Evolutionary conservation across 345 rosid genomes (phyloP).

Genomic region (Rhodomyrtus tomentosa): DNA sequence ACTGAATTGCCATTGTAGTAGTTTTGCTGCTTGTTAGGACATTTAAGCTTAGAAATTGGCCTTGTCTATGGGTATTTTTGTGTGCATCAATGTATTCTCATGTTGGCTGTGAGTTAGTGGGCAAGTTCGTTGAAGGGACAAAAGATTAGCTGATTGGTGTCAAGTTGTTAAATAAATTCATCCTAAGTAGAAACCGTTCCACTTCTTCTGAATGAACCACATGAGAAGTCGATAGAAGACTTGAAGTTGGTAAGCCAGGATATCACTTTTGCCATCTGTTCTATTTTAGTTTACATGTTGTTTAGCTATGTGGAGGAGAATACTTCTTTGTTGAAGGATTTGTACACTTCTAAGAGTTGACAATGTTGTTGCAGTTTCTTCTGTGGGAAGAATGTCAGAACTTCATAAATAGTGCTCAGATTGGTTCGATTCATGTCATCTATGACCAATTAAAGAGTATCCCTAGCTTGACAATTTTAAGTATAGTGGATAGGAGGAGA

Average conservation of each 20-base stretch:
- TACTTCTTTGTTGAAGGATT: neutral
- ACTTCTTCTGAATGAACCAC: neutral
- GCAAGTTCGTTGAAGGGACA: neutral
- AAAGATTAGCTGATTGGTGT: neutral
- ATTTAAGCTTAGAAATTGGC: neutral
- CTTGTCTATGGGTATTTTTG: neutral
- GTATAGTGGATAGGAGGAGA: neutral
- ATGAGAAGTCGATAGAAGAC: neutral
- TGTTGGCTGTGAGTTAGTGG: neutral
- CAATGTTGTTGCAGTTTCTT: neutral
- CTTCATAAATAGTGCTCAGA: neutral
- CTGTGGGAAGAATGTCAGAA: neutral
- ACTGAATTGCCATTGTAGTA: neutral
- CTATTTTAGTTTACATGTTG: neutral
- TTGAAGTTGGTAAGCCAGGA: neutral
- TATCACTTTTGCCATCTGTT: neutral
- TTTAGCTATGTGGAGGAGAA: neutral
- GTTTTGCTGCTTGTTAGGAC: neutral
- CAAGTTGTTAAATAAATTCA: neutral
- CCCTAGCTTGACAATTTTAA: neutral
- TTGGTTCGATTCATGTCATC: neutral
- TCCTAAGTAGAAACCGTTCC: neutral
- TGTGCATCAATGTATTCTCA: neutral
- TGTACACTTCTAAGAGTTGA: neutral
- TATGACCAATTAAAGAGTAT: neutral